Percentiles rank a stretch among this genome's conserved stretches.
Evolutionary conservation across 805 yeast genomes (phyloP).

Genomic region (Metschnikowia cubensis): DNA sequence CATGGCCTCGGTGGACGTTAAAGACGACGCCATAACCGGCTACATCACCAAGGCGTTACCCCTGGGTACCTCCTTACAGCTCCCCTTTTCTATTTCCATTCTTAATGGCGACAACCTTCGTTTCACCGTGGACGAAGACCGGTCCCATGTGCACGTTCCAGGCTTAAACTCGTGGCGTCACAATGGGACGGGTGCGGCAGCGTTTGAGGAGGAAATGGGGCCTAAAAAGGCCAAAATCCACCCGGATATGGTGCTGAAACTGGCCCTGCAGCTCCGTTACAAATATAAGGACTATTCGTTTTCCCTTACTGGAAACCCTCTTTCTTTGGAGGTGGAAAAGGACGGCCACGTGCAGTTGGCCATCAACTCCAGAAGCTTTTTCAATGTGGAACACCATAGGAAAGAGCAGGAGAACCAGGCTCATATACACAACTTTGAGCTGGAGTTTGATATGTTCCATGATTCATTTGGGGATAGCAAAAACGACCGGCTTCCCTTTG

Average conservation of each 20-base stretch:
- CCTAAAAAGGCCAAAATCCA: not conserved
- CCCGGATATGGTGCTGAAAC: not conserved
- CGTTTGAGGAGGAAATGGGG: conserved; percentile 7
- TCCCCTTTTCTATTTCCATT: conserved; percentile 59
- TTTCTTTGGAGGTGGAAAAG: conserved; percentile 47
- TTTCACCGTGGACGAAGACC: conserved; percentile 61
- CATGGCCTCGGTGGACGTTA: conserved; percentile 13
- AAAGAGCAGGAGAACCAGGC: conserved; percentile 24
- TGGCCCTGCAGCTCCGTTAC: conserved; percentile 13
- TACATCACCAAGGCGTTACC: conserved; percentile 41
- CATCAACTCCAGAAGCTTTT: conserved; percentile 63
- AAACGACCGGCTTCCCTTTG: conserved; percentile 64
- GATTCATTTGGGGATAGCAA: conserved; percentile 69
- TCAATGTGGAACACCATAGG: conserved; percentile 84
- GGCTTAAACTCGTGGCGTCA: conserved; percentile 55
- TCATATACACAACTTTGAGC: conserved; percentile 49
- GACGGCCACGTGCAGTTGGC: conserved; percentile 46
- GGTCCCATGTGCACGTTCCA: conserved; percentile 23
- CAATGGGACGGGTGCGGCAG: conserved; percentile 25
- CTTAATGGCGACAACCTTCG: conserved; percentile 57
- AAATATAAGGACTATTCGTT: conserved; percentile 45
- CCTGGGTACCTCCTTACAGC: conserved; percentile 19
- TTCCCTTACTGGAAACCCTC: conserved; percentile 42
- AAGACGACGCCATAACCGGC: conserved; percentile 40
- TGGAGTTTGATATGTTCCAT: conserved; percentile 58